Evolutionary conservation across 1,284 basidiomycete species (phyloP).

Genomic region (Xanthoconium separans): DNA sequence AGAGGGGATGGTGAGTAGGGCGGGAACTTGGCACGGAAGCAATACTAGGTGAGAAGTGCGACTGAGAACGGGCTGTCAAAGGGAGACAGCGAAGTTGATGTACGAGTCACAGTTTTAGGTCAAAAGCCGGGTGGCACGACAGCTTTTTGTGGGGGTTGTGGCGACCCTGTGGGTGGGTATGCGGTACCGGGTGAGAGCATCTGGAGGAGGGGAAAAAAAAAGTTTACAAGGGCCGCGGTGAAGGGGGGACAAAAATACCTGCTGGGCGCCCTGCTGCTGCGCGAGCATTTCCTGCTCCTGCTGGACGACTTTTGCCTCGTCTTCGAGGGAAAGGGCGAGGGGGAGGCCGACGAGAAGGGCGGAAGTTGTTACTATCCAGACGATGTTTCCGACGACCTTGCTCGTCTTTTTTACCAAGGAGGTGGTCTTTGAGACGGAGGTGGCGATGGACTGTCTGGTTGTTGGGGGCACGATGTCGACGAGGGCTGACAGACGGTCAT

Average conservation of each 20-base stretch:
- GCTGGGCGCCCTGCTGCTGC: conserved; percentile 90
- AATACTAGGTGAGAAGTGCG: conserved; percentile 13
- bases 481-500: conserved; percentile 88
- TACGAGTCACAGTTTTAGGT: conserved; percentile 11
- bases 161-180: conserved; percentile 46
- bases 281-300: conserved; percentile 96
- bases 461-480: conserved; percentile 94
- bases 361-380: conserved; percentile 94
- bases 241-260: conserved; percentile 51
- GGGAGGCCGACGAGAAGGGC: conserved; percentile 93
- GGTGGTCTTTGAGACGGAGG: conserved; percentile 60
- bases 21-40: conserved; percentile 14
- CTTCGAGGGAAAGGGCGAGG: conserved; percentile 90
- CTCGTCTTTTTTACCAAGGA: conserved; percentile 63
- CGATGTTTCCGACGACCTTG: conserved; percentile 81
- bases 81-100: not conserved
- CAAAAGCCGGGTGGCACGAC: conserved; percentile 78
- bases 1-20: conserved; percentile 3
- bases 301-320: conserved; percentile 90
- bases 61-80: not conserved
- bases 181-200: conserved; percentile 62
- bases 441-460: conserved; percentile 75
- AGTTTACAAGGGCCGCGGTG: conserved; percentile 4
- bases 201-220: conserved; percentile 37
- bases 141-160: conserved; percentile 55